Base-by-base conservation (phyloP, 768 basidiomycete species). In the Holtermanniella nyarrowii region DNA sequence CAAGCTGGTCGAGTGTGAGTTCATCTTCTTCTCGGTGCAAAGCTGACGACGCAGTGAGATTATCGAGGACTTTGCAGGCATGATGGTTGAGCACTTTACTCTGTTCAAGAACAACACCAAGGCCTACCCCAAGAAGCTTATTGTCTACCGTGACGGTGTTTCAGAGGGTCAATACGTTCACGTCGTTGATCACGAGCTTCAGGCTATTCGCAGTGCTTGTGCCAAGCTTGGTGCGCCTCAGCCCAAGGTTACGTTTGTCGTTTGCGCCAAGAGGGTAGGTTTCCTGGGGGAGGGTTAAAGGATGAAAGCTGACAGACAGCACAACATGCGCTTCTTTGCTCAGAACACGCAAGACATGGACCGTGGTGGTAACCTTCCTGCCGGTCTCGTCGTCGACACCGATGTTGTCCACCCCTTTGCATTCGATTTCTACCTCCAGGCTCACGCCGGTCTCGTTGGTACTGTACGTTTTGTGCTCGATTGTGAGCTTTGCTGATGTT, bases 61-160 rank as follows among this genome's bases (percentile, higher is more conserved):
- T 49, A 70, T 73, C 55, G n/a, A 46, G 2, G 70, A 71, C 20
- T 56, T 71, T 20, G 53, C 59, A 16, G 49, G 49, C 5, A 71
- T 73, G 68, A 54, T 68, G 25, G 51, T 54, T 18, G 58, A 54
- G 3, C 67, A 71, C 46, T 60, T 71, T 25, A 61, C 63, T 46
- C 60, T 61, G 39, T 73, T 66, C 52, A 56, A 59, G 22, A 44
- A 57, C 50, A 69, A 71, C 44, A 56, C 49, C 3, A 42, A 57
- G 22, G 43, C 43, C 2, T 55, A 57, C 20, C 66, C 71, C 24
- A 60, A 65, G 7, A 53, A 59, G 7, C 65, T 72, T 44, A 56
- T 72, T 41, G 65, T 72, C 57, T 73, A 69, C 58, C 61, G 71
- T 26, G 70, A 71, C 46, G 71, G 70, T 45, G 60, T 69, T 14